Base-by-base conservation (phyloP, 805 yeast genomes). In the Kuraishia hungarica region DNA sequence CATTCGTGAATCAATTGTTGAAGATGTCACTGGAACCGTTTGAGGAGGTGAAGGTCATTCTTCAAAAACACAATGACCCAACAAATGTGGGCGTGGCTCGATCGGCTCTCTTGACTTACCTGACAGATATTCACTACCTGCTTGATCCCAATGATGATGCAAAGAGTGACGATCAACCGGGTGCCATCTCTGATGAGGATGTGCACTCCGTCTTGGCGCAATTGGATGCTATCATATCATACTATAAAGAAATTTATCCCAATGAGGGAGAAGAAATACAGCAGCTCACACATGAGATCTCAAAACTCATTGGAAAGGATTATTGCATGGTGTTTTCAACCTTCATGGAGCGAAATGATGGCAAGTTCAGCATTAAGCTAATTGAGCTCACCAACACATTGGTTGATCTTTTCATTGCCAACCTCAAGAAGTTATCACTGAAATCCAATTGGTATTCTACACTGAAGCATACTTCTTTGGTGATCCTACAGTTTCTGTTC, bases 381-480 rank as follows among this genome's bases (percentile, higher is more conserved):
- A 63, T 69, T 21, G 73, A 71, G 51, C 48, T 65, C 17, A 60
- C 64, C 6, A 67, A 56, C 47, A 64, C 58, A 46, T 39, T 68
- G 53, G 58, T 53, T 22, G 66, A 67, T 39, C 19, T 61, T 1
- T 39, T 67, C 11, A 51, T 53, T 6, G n/a, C 55, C 1, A 59
- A 60, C 29, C 47, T 57, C 1, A 69, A 68, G 54, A 70, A 68
- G 51, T 28, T 70, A 1, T 62, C 70, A 13, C 56, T 70, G 63
- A 65, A 64, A 17, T 57, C 61, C 23, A 69, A 66, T 55, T 70
- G 73, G 71, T 67, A 61, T 53, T 63, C 67, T 4, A 55, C 64
- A 1, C 48, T 63, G 10, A 71, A 71, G 54, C 72, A 70, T 51
- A 26, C 67, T 28, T 61, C 69, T 19, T 52, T 66, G 20, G 59